Evolutionary conservation across 2,329 filamentous ascomycete species (phyloP), one percentile per base, ranked within the genome.

Genomic region (Rutstroemia sp.): DNA sequence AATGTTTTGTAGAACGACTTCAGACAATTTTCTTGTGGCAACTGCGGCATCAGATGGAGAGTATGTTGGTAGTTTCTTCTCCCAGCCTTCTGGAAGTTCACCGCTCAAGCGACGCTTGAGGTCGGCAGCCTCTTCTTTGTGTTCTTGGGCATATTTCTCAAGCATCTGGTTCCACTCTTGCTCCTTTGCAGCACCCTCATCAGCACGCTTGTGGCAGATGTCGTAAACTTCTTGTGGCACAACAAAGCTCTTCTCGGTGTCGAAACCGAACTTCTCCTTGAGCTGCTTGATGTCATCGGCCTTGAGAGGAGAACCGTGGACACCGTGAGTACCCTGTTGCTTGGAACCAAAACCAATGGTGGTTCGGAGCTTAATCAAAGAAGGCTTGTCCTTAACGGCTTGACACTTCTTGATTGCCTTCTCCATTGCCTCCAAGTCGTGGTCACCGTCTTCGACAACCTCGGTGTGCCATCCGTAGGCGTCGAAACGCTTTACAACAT

Each of bases 221-320:
- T 97, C 92, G 75, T 96, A 95, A 66, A 99, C 92, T 75, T 94
- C 82, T 78, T 96, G 89, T 71, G 94, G 90, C 60, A 99, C 92
- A 64, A 84, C 87, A 73, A 99, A 99, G 73, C 79, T 86, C 84
- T 97, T 81, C 68, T 92, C 87, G 59, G 94, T 90, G 81, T 97
- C 87, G 79, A 97, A 97, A 70, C 92, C 92, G 71, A 95, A 97
- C 79, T 89, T 91, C 75, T 83, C 70, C 88, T 99, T 99, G 74
- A 97, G 85, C 75, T 90, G 83, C 81, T 91, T 87, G 75, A 89
- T 87, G 73, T 99, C 94, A 69, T 96, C 92, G 64, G 85, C 82
- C 85, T 97, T 97, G 66, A 99, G 84, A 61, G 94, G 88, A 73
- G 92, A 91, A 67, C 94, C 94, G 83, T 99, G 94, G 62, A 99